Base-by-base conservation (phyloP, 2,329 filamentous ascomycete species). In the Chaetomiaceae sp. region DNA sequence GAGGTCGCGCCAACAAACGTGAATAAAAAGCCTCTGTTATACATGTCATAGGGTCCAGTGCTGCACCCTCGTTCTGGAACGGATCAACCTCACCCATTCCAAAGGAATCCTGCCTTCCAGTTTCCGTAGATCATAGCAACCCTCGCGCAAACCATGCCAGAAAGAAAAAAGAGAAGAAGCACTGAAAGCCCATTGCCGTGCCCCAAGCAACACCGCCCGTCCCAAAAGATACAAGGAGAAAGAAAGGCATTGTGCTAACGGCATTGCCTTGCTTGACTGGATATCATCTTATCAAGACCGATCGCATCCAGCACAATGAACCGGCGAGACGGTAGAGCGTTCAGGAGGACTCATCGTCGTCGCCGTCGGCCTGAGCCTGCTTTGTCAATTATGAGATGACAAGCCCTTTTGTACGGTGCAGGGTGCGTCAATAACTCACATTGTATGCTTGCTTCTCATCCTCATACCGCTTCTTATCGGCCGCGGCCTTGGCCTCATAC, bases 391-490 rank as follows among this genome's bases (percentile, higher is more conserved):
- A 42, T 50, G 2, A 51, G 48, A 48, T 25, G 35, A 2, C 21
- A 44, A 34, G 44, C 27, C 25, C 47, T 47, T 39, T 20, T 33
- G 14, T 9, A 44, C 12, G 20, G 17, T 35, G 17, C n/a, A 40
- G 34, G 13, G 17, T 54, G 44, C 9, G 58, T 27, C 38, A 12
- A 41, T 13, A 4, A 73, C 85, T 77, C 78, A 95, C 89, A 66
- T 89, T 85, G 79, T 95, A 99, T 60, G 82, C 87, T 61, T 86
- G 85, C 82, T 99, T 99, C 82, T 97, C 90, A 63, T 96, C 89
- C 73, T 97, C 92, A 70, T 97, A 99, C 57, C 93, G 86, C 86
- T 97, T 96, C 89, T 97, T 99, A 76, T 99, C 93, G 59, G 86
- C 79, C 46, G 87, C 89, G 68, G 93, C 93, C 86, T 97, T 97